Evolutionary conservation across 768 basidiomycete genomes (phyloP).

Genomic region (Podaxis sp.): DNA sequence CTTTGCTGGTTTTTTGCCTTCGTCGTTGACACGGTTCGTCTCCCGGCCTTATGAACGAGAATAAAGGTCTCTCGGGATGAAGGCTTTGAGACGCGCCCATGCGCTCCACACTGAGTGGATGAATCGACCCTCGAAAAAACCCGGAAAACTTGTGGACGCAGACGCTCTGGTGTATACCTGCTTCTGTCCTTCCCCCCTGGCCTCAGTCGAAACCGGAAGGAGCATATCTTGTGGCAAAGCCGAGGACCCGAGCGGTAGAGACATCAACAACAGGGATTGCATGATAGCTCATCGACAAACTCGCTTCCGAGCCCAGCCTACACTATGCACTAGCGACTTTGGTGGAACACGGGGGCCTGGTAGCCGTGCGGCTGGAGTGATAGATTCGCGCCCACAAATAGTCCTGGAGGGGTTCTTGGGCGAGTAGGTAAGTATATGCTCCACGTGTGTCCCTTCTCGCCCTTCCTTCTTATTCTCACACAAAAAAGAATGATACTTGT

Average conservation of each 20-base stretch:
- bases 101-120: not conserved
- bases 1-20: too few species aligned
- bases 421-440: constrained; percentile 35
- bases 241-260: constrained; percentile 39
- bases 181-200: constrained; percentile 48
- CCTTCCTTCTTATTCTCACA: not conserved
- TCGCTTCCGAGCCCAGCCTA: constrained; percentile 3
- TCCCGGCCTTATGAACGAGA: too few species aligned
- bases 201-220: constrained; percentile 4
- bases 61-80: not conserved
- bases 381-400: constrained; percentile 73
- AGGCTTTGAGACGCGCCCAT: not conserved
- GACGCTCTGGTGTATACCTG: constrained; percentile 50
- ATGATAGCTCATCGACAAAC: constrained; percentile 23
- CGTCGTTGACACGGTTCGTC: too few species aligned
- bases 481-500: not conserved
- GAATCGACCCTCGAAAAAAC: constrained; percentile 18
- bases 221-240: not conserved
- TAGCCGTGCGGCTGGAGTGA: constrained; percentile 43
- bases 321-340: not conserved
- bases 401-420: constrained; percentile 66
- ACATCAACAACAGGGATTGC: constrained; percentile 52
- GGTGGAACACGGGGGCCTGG: not conserved
- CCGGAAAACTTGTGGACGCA: constrained; percentile 30
- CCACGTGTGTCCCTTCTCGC: too few species aligned